phyloP scores from a whole-genome alignment of 2,329 filamentous ascomycete genomes.

The Parastagonospora avenae region DNA sequence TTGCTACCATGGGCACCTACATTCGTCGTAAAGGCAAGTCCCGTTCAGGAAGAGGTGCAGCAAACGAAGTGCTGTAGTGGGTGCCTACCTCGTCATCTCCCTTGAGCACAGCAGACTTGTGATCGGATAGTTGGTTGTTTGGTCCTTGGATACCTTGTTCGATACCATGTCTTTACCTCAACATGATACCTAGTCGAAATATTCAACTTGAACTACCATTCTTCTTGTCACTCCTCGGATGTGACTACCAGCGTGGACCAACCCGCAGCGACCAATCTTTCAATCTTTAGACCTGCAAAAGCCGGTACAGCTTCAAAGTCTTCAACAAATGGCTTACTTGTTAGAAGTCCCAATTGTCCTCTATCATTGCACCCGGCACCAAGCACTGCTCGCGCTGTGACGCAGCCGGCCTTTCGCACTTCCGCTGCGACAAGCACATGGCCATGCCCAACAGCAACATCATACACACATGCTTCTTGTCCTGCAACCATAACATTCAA shows the following conservation, averaged over 20 bases:
- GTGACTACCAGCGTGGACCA: conserved; percentile 33
- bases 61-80: not conserved
- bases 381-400: conserved; percentile 23
- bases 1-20: conserved; percentile 14
- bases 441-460: conserved; percentile 36
- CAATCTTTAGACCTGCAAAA: conserved; percentile 23
- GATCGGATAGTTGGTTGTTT: no score
- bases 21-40: conserved; percentile 20
- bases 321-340: conserved; percentile 12
- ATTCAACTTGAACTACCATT: not conserved
- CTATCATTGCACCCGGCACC: conserved; percentile 29
- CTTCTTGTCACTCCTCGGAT: not conserved
- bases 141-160: no score
- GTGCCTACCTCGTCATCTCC: not conserved
- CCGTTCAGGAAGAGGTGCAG: not conserved
- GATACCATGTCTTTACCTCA: not conserved
- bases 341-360: conserved; percentile 30
- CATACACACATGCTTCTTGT: conserved; percentile 15
- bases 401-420: conserved; percentile 1
- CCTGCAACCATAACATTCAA: conserved; percentile 29
- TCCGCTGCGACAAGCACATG: conserved; percentile 37
- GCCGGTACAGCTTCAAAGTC: conserved; percentile 27
- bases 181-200: not conserved
- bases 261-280: conserved; percentile 26
- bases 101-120: not conserved